Base-by-base conservation (phyloP, 208 protist species). In the Acanthamoeba castellanii region DNA sequence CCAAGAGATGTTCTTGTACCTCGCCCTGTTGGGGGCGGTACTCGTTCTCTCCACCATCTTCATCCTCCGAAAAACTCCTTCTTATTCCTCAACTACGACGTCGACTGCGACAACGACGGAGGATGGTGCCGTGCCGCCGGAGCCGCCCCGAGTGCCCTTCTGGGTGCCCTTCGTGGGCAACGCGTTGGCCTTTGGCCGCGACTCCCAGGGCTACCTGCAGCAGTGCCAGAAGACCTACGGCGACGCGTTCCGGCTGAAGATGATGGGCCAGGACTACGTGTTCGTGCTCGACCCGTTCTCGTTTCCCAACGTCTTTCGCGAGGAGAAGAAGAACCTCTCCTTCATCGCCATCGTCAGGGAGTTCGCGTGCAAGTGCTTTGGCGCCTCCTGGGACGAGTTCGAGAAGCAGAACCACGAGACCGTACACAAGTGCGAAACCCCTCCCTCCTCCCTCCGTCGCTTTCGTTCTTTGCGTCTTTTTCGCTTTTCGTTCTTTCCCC, bases 281-380 rank as follows among this genome's bases (percentile, higher is more conserved):
- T 89, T 89, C 50, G 52, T 89, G 52, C 47, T 66, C 50, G 82
- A 89, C 82, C 82, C 82, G n/a, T 59, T 66, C 32, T 89, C 52
- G 50, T 89, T 68, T 50, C 30, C 52, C 42, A n/a, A 89, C 52
- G 55, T 89, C 6, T 89, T 89, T 50, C 47, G 55, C 52, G 82
- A 59, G 52, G 55, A 89, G 82, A 89, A 89, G 82, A 34, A 66
- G 50, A 32, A 68, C 14, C 42, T 89, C 82, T 68, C 52, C 50
- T 89, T 89, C 82, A 89, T 59, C 13, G 52, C 47, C 52, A 32
- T 89, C n/a, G 52, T 42, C 20, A 11, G 22, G 50, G 82, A 89
- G 52, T 59, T 89, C 20, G 55, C 52, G 16, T 59, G 27, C 82
- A 89, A 89, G 82, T 59, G 52, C 82, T 89, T 89, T 11, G 82